Percentiles rank a stretch among this genome's conserved stretches.
These are phyloP conservation scores for Aureobasidium sp. DNA, from an alignment of 2,329 filamentous ascomycete genomes.

Conservation along the genomic window DNA sequence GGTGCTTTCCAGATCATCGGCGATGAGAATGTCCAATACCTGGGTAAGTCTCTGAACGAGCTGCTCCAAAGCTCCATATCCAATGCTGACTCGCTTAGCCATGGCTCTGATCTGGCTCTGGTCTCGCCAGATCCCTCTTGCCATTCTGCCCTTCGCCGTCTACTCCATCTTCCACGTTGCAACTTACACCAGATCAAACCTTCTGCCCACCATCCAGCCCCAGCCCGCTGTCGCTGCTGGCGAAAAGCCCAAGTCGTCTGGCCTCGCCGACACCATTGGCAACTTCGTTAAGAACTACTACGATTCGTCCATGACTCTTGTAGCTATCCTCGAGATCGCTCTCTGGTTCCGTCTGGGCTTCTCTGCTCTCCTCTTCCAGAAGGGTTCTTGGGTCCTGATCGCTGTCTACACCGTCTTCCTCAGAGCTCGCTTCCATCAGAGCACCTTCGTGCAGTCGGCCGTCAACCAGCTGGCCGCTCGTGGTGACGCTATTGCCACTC, in stretches of 20 bases:
- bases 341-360: conserved; percentile 78
- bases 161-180: conserved; percentile 98
- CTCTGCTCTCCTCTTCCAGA: conserved; percentile 77
- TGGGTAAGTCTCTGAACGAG: conserved; percentile 54
- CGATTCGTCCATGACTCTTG: conserved; percentile 87
- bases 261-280: conserved; percentile 73
- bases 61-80: background rate
- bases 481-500: conserved; percentile 71
- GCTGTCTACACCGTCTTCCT: conserved; percentile 84
- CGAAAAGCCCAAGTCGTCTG: conserved; percentile 51
- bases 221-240: conserved; percentile 46
- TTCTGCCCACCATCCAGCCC: conserved; percentile 79
- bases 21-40: conserved; percentile 97
- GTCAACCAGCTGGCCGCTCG: conserved; percentile 64
- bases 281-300: conserved; percentile 98
- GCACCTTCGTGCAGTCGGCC: conserved; percentile 80
- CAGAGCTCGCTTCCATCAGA: conserved; percentile 81
- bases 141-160: conserved; percentile 86
- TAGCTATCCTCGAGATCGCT: conserved; percentile 76
- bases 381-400: conserved; percentile 83
- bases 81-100: conserved; percentile 41
- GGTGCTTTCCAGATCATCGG: conserved; percentile 58
- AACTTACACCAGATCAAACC: conserved; percentile 87
- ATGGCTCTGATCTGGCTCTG: conserved; percentile 96
- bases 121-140: conserved; percentile 78